Evolutionary conservation across 2,329 filamentous ascomycete genomes (phyloP), one percentile per base, ranked within the genome.

Genomic region (Hansfordia pulvinata): DNA sequence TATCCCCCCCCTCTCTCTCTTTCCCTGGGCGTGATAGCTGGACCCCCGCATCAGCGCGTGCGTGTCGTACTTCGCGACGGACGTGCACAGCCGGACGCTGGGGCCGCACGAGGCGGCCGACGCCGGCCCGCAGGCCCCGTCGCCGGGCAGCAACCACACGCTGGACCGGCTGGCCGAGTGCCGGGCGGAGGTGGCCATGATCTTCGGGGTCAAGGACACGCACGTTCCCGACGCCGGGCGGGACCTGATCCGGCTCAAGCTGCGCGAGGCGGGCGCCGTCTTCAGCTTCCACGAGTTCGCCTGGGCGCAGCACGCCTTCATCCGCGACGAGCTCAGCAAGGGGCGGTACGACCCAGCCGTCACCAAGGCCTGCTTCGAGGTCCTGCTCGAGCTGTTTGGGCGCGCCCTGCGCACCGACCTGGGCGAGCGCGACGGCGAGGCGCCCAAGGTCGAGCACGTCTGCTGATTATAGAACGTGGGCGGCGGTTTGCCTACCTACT

Each of bases 221-320:
- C 86, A 94, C 50, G 85, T 94, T 10, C 83, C 84, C 2, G 73
- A 83, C 19, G 69, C 69, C 20, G 86, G 86, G 2, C 67, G 86
- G 11, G 84, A 93, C 52, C 53, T 92, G 38, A 90, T 93, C 49
- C 71, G 85, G 31, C 71, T 71, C 49, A 86, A 83, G 34, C 61
- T 93, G 41, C 74, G 86, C 41, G 82, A 83, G 13, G 71, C 75
- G 5, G 78, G 77, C 8, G 67, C 77, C 5, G 62, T 67, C 8
- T 86, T 88, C 43, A 78, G 72, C 45, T 93, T 83, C 49, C 84
- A 90, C 54, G 86, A 94, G 56, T 74, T 81, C 37, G 81, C 83
- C n/a, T 88, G 83, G 73, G 85, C 86, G 4, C 86, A 93, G 53
- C 86, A 93, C 58, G 86, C 86, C 5, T 94, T 94, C 47, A 92